phyloP scores from a whole-genome alignment of 345 rosid species.

The Kernera saxatilis region DNA sequence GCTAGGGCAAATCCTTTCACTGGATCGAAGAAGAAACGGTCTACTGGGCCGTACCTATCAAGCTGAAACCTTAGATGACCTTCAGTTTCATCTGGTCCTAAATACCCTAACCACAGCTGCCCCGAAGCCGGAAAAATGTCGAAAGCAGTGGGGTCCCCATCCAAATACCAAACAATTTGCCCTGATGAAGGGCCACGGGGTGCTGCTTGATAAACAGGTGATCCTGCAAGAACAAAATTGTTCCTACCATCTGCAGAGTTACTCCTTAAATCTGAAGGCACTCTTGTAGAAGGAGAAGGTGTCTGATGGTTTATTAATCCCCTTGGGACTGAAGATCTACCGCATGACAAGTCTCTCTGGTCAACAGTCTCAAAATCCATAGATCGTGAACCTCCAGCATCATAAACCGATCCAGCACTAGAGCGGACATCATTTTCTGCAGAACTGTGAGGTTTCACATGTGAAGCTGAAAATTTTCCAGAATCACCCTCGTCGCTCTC shows the following conservation, averaged over 20 bases:
- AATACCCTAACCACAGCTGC: conserved; percentile 80
- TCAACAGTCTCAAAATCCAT: conserved; percentile 64
- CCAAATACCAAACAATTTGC: conserved; percentile 62
- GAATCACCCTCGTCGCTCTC: conserved; percentile 61
- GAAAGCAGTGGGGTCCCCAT: conserved; percentile 70
- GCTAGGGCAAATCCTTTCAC: conserved; percentile 74
- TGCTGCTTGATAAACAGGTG: conserved; percentile 54
- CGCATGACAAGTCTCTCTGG: conserved; percentile 53
- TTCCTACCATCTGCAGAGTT: conserved; percentile 64
- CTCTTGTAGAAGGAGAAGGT: conserved; percentile 60
- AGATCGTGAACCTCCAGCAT: conserved; percentile 57
- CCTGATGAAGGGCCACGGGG: conserved; percentile 40
- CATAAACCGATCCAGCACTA: conserved; percentile 50
- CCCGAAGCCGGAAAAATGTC: conserved; percentile 83
- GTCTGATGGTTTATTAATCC: conserved; percentile 50
- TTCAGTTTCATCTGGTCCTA: conserved; percentile 77
- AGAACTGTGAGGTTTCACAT: conserved; percentile 36
- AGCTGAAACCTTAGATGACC: conserved; percentile 75
- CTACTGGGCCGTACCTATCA: conserved; percentile 80
- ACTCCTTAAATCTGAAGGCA: conserved; percentile 49
- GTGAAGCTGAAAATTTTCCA: conserved; percentile 34
- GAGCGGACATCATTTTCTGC: conserved; percentile 41
- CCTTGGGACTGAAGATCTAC: conserved; percentile 59
- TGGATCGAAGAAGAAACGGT: conserved; percentile 71
- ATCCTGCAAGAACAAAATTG: conserved; percentile 41